phyloP scores from a whole-genome alignment of 169 alveolate genomes.

The Plasmodium billcollinsi region DNA sequence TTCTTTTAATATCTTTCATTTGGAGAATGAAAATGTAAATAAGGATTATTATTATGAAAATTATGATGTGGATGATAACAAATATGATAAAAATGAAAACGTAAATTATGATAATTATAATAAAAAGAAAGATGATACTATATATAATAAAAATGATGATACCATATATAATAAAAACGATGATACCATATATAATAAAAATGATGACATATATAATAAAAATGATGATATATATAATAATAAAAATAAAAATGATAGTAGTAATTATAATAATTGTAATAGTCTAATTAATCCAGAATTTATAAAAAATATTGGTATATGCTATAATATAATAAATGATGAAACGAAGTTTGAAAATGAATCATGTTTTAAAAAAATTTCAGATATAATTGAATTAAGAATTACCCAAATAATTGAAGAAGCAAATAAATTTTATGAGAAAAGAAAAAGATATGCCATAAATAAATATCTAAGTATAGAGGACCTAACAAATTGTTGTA shows the following conservation, averaged over 20 bases:
- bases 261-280: background rate
- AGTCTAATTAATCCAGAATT: conserved; percentile 36
- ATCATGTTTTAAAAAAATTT: conserved; percentile 31
- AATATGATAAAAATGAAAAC: too few species aligned
- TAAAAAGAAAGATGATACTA: too few species aligned
- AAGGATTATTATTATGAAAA: too few species aligned
- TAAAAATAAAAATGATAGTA: background rate
- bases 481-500: conserved; percentile 67
- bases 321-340: conserved; percentile 37
- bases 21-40: too few species aligned
- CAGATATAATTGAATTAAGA: conserved; percentile 58
- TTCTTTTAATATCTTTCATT: too few species aligned
- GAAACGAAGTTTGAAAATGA: conserved; percentile 57
- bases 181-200: background rate
- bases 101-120: too few species aligned
- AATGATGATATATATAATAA: background rate
- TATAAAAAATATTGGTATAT: conserved; percentile 51
- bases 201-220: background rate
- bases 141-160: background rate
- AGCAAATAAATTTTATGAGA: conserved; percentile 66
- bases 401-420: conserved; percentile 71
- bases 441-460: conserved; percentile 46
- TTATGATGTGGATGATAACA: too few species aligned
- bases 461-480: conserved; percentile 29
- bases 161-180: background rate